Conservation (phyloP, 2,329 filamentous ascomycete genomes). For the Aspergillus novoparasiticus region DNA sequence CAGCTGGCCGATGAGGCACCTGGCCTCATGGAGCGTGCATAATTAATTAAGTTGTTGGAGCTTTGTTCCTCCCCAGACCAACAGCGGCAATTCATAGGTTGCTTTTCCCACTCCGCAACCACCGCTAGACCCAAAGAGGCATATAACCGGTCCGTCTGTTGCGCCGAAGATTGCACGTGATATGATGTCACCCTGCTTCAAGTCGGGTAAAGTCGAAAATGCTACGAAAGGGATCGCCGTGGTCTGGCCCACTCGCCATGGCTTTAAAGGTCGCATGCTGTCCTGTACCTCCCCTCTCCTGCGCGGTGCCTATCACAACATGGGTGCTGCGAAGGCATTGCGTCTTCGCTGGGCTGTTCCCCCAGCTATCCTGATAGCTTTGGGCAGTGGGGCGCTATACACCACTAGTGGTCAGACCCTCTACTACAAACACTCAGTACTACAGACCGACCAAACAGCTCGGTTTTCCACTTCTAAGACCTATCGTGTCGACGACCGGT, state of each 20-base stretch:
- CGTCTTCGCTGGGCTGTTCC: constrained; percentile 40
- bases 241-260: constrained; percentile 18
- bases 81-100: constrained; percentile 4
- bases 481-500: constrained; percentile 15
- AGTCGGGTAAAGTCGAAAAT: neutral
- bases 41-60: neutral
- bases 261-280: constrained; percentile 26
- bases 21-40: constrained; percentile 23
- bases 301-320: constrained; percentile 29
- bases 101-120: constrained; percentile 12
- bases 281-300: constrained; percentile 17
- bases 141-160: constrained; percentile 21
- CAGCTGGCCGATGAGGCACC: constrained; percentile 23
- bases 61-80: constrained; percentile 8
- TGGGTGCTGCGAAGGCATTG: constrained; percentile 37
- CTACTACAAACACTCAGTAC: constrained; percentile 23
- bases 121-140: constrained; percentile 26
- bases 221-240: constrained; percentile 13
- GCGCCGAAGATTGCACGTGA: constrained; percentile 25
- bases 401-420: constrained; percentile 29
- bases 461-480: constrained; percentile 27
- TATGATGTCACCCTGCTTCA: constrained; percentile 29
- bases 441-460: constrained; percentile 25
- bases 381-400: constrained; percentile 30
- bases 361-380: constrained; percentile 34